Conservation (phyloP, 179 eudicot genomes). For the Actinidia chinensis region DNA sequence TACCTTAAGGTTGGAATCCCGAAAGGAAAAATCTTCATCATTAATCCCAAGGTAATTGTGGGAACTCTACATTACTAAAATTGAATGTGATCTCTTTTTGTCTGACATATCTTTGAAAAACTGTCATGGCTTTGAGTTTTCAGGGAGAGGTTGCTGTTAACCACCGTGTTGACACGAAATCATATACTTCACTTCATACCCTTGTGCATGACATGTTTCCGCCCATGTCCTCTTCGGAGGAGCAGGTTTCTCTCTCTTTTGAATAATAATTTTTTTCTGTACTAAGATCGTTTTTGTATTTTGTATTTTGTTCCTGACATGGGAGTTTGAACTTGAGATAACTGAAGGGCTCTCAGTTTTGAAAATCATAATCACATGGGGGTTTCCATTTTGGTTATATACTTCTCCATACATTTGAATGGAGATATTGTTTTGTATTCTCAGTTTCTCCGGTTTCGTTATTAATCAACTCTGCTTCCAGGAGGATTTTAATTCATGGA, state of each 20-base stretch:
- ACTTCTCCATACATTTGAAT: neutral
- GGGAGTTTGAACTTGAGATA: too few species aligned
- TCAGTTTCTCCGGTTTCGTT: neutral
- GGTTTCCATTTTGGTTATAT: neutral
- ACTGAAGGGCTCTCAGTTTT: too few species aligned
- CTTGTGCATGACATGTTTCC: slow-evolving; percentile 94
- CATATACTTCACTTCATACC: slow-evolving; percentile 73
- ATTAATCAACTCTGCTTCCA: slow-evolving; percentile 26
- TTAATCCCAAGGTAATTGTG: slow-evolving; percentile 77
- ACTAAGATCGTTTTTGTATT: neutral
- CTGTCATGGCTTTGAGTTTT: slow-evolving; percentile 18
- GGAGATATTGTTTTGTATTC: slow-evolving; percentile 4
- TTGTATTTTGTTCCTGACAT: neutral
- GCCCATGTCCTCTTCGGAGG: slow-evolving; percentile 51
- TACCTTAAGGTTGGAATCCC: slow-evolving; percentile 93
- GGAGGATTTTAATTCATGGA: slow-evolving; percentile 94
- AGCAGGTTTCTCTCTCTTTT: slow-evolving; percentile 42
- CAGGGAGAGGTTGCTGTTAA: slow-evolving; percentile 89
- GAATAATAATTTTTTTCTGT: neutral
- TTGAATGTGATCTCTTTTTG: neutral
- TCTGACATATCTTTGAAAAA: neutral
- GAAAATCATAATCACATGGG: too few species aligned
- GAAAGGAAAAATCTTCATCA: slow-evolving; percentile 80
- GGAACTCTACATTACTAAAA: neutral
- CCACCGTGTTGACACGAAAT: slow-evolving; percentile 69